Evolutionary conservation across 2,329 filamentous ascomycete species (phyloP).

Genomic region (Colletotrichum sp.): DNA sequence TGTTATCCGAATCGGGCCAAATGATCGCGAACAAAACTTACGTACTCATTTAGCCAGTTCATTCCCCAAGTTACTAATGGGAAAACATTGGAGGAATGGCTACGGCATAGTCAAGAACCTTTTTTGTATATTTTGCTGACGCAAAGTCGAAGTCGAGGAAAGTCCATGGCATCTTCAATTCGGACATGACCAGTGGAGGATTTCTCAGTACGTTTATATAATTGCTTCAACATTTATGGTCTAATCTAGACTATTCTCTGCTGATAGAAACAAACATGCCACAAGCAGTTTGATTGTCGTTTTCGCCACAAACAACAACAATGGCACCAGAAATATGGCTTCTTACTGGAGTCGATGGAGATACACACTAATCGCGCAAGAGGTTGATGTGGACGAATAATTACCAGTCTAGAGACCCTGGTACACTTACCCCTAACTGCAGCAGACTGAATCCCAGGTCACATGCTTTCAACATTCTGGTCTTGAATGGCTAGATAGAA

Average conservation of each 20-base stretch:
- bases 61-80: background rate
- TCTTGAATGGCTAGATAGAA: background rate
- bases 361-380: background rate
- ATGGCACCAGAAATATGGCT: background rate
- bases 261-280: background rate
- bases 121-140: background rate
- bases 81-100: background rate
- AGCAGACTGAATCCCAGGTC: background rate
- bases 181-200: background rate
- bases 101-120: no score
- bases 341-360: background rate
- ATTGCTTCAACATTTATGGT: no score
- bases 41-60: accelerated
- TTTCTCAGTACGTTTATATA: background rate
- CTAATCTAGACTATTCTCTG: background rate
- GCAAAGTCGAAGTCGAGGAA: background rate
- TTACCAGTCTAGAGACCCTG: background rate
- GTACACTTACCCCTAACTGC: background rate
- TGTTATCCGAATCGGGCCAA: background rate
- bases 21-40: background rate
- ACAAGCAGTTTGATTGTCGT: background rate
- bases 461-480: background rate
- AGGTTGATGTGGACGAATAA: background rate
- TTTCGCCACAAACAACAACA: background rate
- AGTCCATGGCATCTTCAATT: background rate